phyloP scores from a whole-genome alignment of 2,329 filamentous ascomycete genomes.

The Ramularia endophylla region DNA sequence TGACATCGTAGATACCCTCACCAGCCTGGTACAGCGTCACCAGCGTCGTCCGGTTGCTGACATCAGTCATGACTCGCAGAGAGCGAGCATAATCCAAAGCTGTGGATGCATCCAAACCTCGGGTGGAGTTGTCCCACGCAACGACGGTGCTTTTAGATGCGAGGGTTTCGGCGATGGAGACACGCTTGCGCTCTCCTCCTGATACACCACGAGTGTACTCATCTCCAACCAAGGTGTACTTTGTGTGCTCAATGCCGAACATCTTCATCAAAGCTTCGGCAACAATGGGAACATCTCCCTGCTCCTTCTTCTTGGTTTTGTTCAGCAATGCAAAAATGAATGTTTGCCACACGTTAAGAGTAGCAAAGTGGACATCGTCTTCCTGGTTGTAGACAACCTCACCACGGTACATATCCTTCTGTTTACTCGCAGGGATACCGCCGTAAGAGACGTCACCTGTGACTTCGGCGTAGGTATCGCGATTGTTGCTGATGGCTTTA shows the following conservation, averaged over 20 bases:
- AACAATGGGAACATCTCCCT: constrained; percentile 60
- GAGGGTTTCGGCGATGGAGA: constrained; percentile 71
- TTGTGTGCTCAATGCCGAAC: constrained; percentile 72
- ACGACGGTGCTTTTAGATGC: constrained; percentile 67
- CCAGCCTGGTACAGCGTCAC: constrained; percentile 68
- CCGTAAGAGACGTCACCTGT: constrained; percentile 67
- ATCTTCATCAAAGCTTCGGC: constrained; percentile 67
- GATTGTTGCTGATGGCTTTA: constrained; percentile 67
- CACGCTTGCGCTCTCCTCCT: constrained; percentile 74
- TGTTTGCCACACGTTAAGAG: constrained; percentile 71
- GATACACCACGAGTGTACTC: constrained; percentile 67
- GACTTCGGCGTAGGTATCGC: constrained; percentile 59
- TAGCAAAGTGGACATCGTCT: constrained; percentile 69
- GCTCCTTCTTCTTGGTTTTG: constrained; percentile 64
- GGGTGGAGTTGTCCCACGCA: constrained; percentile 74
- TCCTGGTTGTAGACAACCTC: constrained; percentile 76
- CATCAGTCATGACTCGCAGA: constrained; percentile 72
- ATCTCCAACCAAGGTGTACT: constrained; percentile 63
- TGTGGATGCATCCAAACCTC: constrained; percentile 73
- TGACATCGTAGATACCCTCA: constrained; percentile 63
- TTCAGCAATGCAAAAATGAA: constrained; percentile 68
- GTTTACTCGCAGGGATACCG: constrained; percentile 61
- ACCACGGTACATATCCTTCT: constrained; percentile 63
- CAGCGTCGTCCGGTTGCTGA: constrained; percentile 63
- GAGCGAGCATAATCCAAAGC: constrained; percentile 73